These are phyloP conservation scores for Hordeum pubiflorum DNA, from an alignment of 202 grass and related monocot species.

Conservation along the genomic window DNA sequence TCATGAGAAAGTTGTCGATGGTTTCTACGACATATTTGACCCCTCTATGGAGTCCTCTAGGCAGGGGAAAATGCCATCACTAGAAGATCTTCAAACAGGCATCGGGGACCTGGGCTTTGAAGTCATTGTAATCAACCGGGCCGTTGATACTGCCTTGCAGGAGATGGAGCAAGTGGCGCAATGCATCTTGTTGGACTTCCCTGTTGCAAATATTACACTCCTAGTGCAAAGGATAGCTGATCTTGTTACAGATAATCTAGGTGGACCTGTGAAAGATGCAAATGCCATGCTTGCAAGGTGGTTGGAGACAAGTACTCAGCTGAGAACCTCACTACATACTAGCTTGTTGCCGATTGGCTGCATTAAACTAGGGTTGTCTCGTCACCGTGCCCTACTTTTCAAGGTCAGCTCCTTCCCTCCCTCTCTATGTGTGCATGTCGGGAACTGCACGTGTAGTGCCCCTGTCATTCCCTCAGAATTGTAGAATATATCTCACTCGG, in stretches of 20 bases:
- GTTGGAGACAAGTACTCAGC: slow-evolving; percentile 76
- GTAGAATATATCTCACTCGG: neutral
- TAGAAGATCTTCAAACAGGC: slow-evolving; percentile 77
- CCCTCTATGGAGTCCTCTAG: slow-evolving; percentile 51
- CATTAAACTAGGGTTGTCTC: slow-evolving; percentile 81
- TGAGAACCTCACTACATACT: slow-evolving; percentile 78
- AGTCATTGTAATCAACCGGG: slow-evolving; percentile 89
- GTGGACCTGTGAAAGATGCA: slow-evolving; percentile 88
- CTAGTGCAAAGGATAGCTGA: slow-evolving; percentile 92
- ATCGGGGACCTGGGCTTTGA: slow-evolving; percentile 97
- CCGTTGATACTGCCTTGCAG: slow-evolving; percentile 69
- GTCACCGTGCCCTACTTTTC: slow-evolving; percentile 95
- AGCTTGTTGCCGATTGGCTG: slow-evolving; percentile 90
- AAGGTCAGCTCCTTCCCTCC: slow-evolving; percentile 45
- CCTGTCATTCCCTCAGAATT: neutral
- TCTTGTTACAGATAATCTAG: slow-evolving; percentile 84
- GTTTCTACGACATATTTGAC: slow-evolving; percentile 93
- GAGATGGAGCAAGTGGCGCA: slow-evolving; percentile 96
- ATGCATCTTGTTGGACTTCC: slow-evolving; percentile 73
- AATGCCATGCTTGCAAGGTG: slow-evolving; percentile 76
- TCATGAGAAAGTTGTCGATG: slow-evolving; percentile 91
- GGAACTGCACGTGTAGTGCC: neutral
- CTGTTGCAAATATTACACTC: slow-evolving; percentile 54
- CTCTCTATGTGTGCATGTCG: neutral
- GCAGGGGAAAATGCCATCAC: slow-evolving; percentile 77